Evolutionary conservation across 2,329 filamentous ascomycete species (phyloP), one percentile per base, ranked within the genome.

Genomic region (Sclerotinia nivalis): DNA sequence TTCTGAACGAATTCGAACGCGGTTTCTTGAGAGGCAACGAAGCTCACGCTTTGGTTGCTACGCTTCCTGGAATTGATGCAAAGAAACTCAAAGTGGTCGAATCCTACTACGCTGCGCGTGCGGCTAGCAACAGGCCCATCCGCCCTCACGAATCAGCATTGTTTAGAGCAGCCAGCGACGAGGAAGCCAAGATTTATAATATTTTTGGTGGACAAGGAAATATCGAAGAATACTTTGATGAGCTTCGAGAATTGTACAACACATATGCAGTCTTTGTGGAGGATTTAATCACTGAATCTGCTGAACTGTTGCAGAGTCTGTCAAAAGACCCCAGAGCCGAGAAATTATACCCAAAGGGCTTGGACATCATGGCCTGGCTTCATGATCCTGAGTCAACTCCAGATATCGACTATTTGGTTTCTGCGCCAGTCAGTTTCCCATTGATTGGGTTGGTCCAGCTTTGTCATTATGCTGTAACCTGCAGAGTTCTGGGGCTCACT

Each of bases 151-250:
- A 97, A 79, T 98, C 96, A 54, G 96, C 96, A 49, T 87, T 99
- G 60, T 88, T 97, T 78, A 88, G 96, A 75, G 95, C 96, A 65
- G 93, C 93, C 13, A 89, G 91, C 60, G 94, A 97, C 73, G 90
- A 88, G 72, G 89, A 90, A 69, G 94, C 94, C 68, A 90, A 88
- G 76, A 88, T 99, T 71, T 99, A 97, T 84, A 94, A 90, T 74
- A 93, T 99, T 72, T 97, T 98, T 75, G 96, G 96, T 71, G 96
- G 96, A 9, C 96, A 99, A 81, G 96, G 96, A 76, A 99, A 99
- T 81, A 98, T 99, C 73, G 95, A 99, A 82, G 96, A 99, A 83
- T 99, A 99, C 83, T 99, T 99, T 78, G 95, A 99, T 75, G 96
- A 99, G 84, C 87, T 99, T 72, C 90, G 96, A 69, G 91, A 97